Base-by-base conservation (phyloP, 2,329 filamentous ascomycete genomes). In the Hirsutella thompsonii region DNA sequence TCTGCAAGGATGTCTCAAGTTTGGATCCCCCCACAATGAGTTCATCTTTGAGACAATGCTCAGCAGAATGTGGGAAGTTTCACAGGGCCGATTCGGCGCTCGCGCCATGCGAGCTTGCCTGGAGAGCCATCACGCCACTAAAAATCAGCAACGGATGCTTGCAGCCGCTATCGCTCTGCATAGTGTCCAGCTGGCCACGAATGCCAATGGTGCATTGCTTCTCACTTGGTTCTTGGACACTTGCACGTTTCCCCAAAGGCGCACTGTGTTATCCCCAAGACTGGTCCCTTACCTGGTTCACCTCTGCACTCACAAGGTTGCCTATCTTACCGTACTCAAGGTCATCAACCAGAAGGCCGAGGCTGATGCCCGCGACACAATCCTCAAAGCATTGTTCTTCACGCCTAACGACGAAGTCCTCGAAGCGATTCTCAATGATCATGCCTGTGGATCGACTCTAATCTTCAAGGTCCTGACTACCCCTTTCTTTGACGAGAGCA, bases 41-140 rank as follows among this genome's bases (percentile, higher is more conserved):
- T 96, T 94, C 65, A 94, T 98, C 57, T 98, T 98, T 52, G 92
- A 96, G 65, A 86, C 85, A 2, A 96, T 96, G 90, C 72, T 96
- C 41, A 85, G 81, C 62, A 80, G 81, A 50, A 85, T 96, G 68
- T 95, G 89, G 89, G 86, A 95, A 53, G 74, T 95, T 54, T 72
- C 86, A 2, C 90, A 96, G 61, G 92, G 90, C 40, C 79, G 92
- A 46, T 98, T 94, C 52, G 92, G 92, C 52, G 88, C 92, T 47
- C 79, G 92, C 51, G 92, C 92, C 29, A 95, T 96, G 89, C 79
- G 92, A 47, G 92, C 92, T 44, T 98, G 92, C 56, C 69, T 98
- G 42, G 92, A 98, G 62, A 95, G 89, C 57, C 92, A 96, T 59
- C 87, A 94, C 58, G 77, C 90, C 14, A 92, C 83, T 42, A 94